These are phyloP conservation scores for Aspergillus sp. DNA, from an alignment of 2,329 filamentous ascomycete species.

Conservation along the genomic window DNA sequence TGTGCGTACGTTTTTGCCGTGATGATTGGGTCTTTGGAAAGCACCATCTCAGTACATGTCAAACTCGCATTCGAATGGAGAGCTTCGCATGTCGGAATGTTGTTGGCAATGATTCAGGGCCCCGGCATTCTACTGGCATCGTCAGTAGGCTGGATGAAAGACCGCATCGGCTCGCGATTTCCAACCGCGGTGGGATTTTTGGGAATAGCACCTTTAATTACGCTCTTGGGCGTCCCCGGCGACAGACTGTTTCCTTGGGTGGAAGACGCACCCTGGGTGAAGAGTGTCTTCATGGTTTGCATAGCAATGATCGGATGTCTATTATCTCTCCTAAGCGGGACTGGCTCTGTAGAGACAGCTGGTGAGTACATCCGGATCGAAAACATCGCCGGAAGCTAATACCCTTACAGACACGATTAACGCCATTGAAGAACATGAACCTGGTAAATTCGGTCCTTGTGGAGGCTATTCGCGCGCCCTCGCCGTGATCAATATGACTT, in stretches of 20 bases:
- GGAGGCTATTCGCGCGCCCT: conserved; percentile 25
- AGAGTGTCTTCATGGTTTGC: neutral
- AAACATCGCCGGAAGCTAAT: neutral
- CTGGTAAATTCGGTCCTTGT: conserved; percentile 22
- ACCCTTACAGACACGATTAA: conserved; percentile 13
- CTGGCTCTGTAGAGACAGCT: conserved; percentile 10
- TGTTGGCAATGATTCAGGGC: conserved; percentile 57
- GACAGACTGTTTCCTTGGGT: neutral
- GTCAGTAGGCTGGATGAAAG: conserved; percentile 49
- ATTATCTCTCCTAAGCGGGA: conserved; percentile 8
- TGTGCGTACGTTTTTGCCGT: neutral
- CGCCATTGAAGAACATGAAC: conserved; percentile 12
- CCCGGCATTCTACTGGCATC: conserved; percentile 59
- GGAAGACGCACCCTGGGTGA: neutral
- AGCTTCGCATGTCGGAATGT: conserved; percentile 53
- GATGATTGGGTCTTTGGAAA: conserved; percentile 54
- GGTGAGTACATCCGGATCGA: neutral
- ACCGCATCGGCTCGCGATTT: conserved; percentile 8
- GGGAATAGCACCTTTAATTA: neutral
- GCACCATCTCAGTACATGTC: conserved; percentile 55
- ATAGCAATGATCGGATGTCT: conserved; percentile 7
- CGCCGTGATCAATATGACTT: conserved; percentile 22
- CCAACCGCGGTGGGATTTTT: neutral
- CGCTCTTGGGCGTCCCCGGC: neutral
- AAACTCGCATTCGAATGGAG: conserved; percentile 53